Evolutionary conservation across 768 basidiomycete species (phyloP).

Genomic region (Agrocybe praecox): DNA sequence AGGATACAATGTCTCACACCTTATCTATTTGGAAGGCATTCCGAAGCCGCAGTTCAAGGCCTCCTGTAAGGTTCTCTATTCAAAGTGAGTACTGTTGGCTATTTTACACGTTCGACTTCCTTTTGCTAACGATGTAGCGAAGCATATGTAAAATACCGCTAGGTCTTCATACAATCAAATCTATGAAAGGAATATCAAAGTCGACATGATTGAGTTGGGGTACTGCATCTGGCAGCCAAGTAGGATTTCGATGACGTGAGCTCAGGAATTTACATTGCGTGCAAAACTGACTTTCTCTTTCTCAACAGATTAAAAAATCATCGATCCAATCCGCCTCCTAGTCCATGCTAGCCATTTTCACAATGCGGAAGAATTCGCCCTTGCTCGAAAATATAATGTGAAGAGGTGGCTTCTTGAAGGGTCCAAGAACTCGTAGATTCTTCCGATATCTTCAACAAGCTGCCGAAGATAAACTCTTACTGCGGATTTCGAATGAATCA

Average conservation of each 20-base stretch:
- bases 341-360: no score
- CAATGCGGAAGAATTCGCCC: neutral
- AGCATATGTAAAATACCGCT: no score
- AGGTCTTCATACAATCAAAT: neutral
- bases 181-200: neutral
- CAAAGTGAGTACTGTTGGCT: neutral
- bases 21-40: neutral
- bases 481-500: no score
- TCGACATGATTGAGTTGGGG: neutral
- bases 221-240: neutral
- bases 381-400: constrained; percentile 6
- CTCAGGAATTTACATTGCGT: neutral
- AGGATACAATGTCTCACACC: neutral
- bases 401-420: constrained; percentile 7
- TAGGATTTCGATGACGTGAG: neutral
- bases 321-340: no score
- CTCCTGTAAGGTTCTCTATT: neutral
- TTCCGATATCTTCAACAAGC: no score
- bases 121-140: no score
- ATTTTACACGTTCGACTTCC: neutral
- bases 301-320: no score
- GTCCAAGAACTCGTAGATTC: constrained; percentile 1
- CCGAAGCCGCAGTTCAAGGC: neutral
- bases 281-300: no score
- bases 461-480: no score